Base-by-base conservation (phyloP, 805 yeast species). In the Kluyveromyces siamensis region DNA sequence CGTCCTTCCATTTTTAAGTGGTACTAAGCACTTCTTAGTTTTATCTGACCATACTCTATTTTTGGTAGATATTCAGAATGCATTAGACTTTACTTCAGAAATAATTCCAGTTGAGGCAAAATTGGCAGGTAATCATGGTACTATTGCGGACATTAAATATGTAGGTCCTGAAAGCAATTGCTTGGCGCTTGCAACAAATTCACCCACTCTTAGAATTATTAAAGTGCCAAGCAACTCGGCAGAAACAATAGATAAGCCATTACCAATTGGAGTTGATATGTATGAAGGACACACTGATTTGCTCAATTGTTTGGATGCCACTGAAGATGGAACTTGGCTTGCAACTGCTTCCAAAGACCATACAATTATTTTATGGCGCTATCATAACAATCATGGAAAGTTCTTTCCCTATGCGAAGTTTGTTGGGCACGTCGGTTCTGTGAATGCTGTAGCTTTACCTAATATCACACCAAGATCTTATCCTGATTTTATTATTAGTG, bases 121-220 rank as follows among this genome's bases (percentile, higher is more conserved):
- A 40, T 73, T 89, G 56, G 93, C 96, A 0, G 97, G 97, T 56
- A 89, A 89, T 65, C 96, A 91, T 67, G 98, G 97, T 49, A 91
- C 93, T 25, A 82, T 93, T 58, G 96, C 96, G 2, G 98, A 91
- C 62, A 75, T 89, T 70, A 78, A 80, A 55, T 84, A 81, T 59
- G 83, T 82, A 33, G 93, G 93, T 0, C 87, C 87, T 8, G 52
- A 65, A 13, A 62, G 70, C 30, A 63, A 73, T 42, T 68, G 73
- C 37, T 64, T 91, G 41, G 98, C 95, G 5, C 65, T 93, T 54
- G 97, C 98, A 1, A 91, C 98, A 2, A 93, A 93, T 66, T 87
- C 98, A 1, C 95, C 96, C 11, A 81, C 91, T 1, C 69, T 93
- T 48, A 73, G 98, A 62, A 67, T 93, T 13, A 76, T 90, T 35